Base-by-base conservation (phyloP, 768 basidiomycete species). In the Rossbeevera mucosa region DNA sequence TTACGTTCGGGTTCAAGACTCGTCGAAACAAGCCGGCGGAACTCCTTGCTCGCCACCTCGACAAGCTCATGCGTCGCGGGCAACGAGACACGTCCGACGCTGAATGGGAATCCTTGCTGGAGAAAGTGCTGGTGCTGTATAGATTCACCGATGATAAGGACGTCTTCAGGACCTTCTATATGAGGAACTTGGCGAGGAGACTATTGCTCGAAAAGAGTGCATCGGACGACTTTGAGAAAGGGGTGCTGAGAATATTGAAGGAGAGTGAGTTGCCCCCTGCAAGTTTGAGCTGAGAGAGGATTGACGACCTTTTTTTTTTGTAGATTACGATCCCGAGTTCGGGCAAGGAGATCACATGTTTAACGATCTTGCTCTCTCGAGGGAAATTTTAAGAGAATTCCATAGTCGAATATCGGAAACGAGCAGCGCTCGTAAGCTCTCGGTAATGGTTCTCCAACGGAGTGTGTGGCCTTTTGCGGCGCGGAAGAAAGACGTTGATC, bases 331-430 rank as follows among this genome's bases (percentile, higher is more conserved):
- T 65, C 88, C 94, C 11, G 94, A 95, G 54, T 98, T 98, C 63
- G 89, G 87, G 7, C 88, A 88, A 73, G 92, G 93, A 46, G 91
- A 93, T 60, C 83, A 91, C 36, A 95, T 98, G 95, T 95, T 97
- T 74, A 93, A 85, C 54, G 94, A 95, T 63, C 73, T 95, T 3
- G 80, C 81, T 0, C 72, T 91, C 16, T 94, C 91, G 1, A 70
- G 81, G 47, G 91, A 94, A 51, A 64, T 81, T 20, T 80, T 91
- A 77, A 64, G 68, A 0, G 86, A 86, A 54, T 90, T 83, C 68
- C 78, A 83, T 52, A 61, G 71, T 24, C 76, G 79, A 59, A 59
- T 78, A 30, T 44, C 66, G 9, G 58, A 68, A 48, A 65, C 70
- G 24, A 75, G 66, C 51, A 53, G 71, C 0, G 75, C 73, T 5